Base-by-base conservation (phyloP, 805 yeast genomes). In the Wickerhamomyces kurtzmanii region DNA sequence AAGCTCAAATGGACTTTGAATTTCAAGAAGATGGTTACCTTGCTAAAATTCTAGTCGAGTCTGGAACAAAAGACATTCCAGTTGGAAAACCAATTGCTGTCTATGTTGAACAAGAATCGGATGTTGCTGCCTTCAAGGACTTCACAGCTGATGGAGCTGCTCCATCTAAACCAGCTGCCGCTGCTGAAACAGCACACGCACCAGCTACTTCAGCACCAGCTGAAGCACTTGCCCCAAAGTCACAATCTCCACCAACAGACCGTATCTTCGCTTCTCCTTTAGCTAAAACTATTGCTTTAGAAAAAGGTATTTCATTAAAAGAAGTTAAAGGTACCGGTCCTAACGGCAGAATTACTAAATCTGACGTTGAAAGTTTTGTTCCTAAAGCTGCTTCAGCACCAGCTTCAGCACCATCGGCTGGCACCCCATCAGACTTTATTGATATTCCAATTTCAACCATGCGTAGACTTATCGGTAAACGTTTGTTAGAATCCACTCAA, bases 41-140 rank as follows among this genome's bases (percentile, higher is more conserved):
- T 48, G 96, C 96, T 39, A 84, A 86, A 66, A 79, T 83, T 45
- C 60, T 86, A 40, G 70, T 85, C 36, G 84, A 71, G 18, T 85
- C 74, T 33, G 95, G 96, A 31, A 60, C 94, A 30, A 78, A 84
- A 57, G 96, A 89, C 50, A 65, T 89, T 30, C 91, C 93, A 21
- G 95, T 91, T 26, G 94, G 94, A 49, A 76, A 79, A 61, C 97
- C 98, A 49, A 82, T 91, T 55, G 98, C 94, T 37, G 96, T 91
- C 23, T 89, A 82, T 56, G 97, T 89, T 30, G 96, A 89, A 61
- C 82, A 85, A 17, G 68, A 69, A 38, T 75, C 46, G 24, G 94
- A 83, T 48, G 96, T 91, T 35, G 66, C 75, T 19, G 96, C 96
- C 11, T 91, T 91, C 53, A 82, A 74, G 42, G 75, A 71, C 45